Evolutionary conservation across 2,329 filamentous ascomycete species (phyloP).

Genomic region (Chaetomium sp.): DNA sequence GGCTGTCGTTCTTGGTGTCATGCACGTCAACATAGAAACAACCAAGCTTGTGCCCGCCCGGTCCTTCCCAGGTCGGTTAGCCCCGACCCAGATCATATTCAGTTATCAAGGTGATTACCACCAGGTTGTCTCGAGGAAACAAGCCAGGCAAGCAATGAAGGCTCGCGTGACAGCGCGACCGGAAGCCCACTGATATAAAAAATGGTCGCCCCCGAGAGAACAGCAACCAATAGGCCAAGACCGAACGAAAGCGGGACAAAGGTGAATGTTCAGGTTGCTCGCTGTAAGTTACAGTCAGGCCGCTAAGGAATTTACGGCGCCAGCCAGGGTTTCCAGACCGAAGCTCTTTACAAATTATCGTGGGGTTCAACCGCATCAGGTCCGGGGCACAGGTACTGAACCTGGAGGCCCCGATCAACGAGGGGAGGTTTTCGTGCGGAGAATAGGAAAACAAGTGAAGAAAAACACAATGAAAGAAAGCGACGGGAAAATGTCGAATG

Average conservation of each 20-base stretch:
- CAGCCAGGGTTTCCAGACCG: too few relatives aligned
- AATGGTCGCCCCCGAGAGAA: background rate
- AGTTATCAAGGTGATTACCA: background rate
- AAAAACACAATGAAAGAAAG: too few relatives aligned
- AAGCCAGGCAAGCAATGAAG: background rate
- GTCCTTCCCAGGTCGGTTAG: background rate
- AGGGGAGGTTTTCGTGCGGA: too few relatives aligned
- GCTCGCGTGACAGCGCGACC: background rate
- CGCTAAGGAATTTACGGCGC: background rate
- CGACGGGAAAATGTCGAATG: too few relatives aligned
- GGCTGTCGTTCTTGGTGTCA: background rate
- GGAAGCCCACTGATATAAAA: background rate
- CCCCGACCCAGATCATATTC: background rate
- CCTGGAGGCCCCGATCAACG: too few relatives aligned
- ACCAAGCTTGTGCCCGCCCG: too few relatives aligned
- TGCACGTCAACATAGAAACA: background rate
- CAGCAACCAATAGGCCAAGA: background rate
- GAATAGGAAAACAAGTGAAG: too few relatives aligned
- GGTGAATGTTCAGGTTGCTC: too few relatives aligned
- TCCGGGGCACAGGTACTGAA: too few relatives aligned
- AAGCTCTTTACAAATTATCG: too few relatives aligned
- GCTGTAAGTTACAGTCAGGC: background rate
- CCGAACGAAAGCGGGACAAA: background rate
- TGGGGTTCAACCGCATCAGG: too few relatives aligned
- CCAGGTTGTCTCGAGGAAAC: background rate